phyloP scores from a whole-genome alignment of 1,284 basidiomycete genomes.

The Cryptococcus deneoformans region DNA sequence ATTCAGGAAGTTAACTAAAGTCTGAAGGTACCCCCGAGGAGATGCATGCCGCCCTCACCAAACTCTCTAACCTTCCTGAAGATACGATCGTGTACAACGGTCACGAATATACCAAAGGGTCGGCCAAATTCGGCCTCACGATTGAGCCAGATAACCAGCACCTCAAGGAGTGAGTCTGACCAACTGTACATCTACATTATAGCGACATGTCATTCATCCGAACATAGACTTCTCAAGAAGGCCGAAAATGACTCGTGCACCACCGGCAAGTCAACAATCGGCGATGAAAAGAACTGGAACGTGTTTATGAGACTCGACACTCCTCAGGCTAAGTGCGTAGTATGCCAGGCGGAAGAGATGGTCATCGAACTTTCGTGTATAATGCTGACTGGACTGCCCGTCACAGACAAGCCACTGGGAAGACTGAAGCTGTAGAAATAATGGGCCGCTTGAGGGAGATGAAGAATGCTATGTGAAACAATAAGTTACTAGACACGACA shows the following conservation, averaged over 20 bases:
- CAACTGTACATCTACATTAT: neutral
- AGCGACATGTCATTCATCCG: neutral
- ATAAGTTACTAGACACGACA: too few relatives aligned
- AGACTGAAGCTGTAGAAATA: slow-evolving; percentile 53
- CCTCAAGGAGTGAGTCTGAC: slow-evolving; percentile 34
- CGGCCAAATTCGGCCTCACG: slow-evolving; percentile 47
- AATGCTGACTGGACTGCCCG: neutral
- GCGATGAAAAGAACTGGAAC: slow-evolving; percentile 55
- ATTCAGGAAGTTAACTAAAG: neutral
- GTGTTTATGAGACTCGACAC: slow-evolving; percentile 52
- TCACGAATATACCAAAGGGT: slow-evolving; percentile 84
- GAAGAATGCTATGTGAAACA: slow-evolving; percentile 69
- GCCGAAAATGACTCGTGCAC: slow-evolving; percentile 42
- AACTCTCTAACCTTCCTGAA: slow-evolving; percentile 72
- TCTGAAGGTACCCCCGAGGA: slow-evolving; percentile 67
- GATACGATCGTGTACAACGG: slow-evolving; percentile 84
- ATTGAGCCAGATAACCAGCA: slow-evolving; percentile 45
- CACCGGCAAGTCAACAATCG: slow-evolving; percentile 53
- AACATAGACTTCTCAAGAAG: slow-evolving; percentile 32
- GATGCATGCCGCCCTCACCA: slow-evolving; percentile 77
- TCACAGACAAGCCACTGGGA: slow-evolving; percentile 54
- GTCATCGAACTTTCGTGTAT: neutral
- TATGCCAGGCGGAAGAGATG: neutral
- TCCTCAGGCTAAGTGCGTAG: slow-evolving; percentile 39
- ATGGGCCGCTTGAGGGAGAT: slow-evolving; percentile 72